Evolutionary conservation across 306 rosid species (phyloP).

Genomic region (Senna tora): DNA sequence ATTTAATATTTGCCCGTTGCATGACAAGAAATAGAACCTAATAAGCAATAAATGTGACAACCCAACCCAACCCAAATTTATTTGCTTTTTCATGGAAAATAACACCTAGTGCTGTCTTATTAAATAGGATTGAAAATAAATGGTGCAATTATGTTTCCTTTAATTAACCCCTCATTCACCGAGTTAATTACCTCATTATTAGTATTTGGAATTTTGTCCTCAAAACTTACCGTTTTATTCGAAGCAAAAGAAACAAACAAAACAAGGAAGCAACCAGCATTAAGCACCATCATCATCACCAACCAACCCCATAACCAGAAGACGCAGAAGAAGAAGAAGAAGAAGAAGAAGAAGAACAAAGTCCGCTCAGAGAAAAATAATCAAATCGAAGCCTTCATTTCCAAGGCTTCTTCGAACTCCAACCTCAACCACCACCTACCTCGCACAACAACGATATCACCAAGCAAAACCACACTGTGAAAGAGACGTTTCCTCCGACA

Average conservation of each 20-base stretch:
- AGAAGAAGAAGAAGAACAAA: too few relatives aligned
- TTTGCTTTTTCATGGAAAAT: too few relatives aligned
- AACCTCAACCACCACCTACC: conserved; percentile 5
- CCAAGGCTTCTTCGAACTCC: conserved; percentile 23
- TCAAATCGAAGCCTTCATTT: neutral
- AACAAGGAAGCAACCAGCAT: neutral
- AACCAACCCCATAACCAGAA: neutral
- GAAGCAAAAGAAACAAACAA: neutral
- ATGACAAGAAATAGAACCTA: too few relatives aligned
- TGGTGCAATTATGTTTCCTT: neutral
- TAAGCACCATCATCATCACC: neutral
- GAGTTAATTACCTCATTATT: neutral
- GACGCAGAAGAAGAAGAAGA: too few relatives aligned
- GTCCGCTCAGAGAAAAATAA: too few relatives aligned
- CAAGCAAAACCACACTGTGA: conserved; percentile 45
- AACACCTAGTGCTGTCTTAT: too few relatives aligned
- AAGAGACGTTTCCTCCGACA: conserved; percentile 77
- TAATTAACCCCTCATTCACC: neutral
- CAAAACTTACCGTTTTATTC: neutral
- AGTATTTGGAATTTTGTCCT: neutral
- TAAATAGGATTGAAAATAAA: too few relatives aligned
- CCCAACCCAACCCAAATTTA: too few relatives aligned
- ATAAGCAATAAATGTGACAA: too few relatives aligned
- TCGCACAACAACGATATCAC: neutral
- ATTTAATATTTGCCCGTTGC: too few relatives aligned